Percentiles rank a stretch among this genome's conserved stretches.
phyloP scores from a whole-genome alignment of 257 asterid genomes.

The Nicotiana tabacum region DNA sequence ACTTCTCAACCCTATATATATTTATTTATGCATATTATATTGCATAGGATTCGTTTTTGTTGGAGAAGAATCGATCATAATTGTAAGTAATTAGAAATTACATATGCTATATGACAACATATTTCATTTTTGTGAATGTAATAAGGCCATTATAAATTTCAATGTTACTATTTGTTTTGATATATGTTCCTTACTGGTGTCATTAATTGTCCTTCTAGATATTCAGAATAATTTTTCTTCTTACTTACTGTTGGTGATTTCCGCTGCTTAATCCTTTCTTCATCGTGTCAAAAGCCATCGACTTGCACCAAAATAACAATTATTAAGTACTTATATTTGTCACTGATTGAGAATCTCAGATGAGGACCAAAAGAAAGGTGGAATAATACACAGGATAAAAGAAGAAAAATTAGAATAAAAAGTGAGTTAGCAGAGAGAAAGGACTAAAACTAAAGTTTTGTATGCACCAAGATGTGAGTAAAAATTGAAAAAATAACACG shows the following conservation, averaged over 20 bases:
- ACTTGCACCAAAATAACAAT: not conserved
- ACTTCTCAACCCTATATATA: not conserved
- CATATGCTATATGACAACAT: not conserved
- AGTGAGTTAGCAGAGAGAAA: no score
- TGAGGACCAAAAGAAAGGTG: not conserved
- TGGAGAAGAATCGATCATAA: not conserved
- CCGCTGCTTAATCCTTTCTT: not conserved
- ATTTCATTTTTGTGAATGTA: not conserved
- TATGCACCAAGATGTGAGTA: no score
- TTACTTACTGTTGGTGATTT: not conserved
- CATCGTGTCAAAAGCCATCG: not conserved
- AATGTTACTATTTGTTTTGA: not conserved
- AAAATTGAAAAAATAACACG: no score
- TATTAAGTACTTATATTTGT: not conserved
- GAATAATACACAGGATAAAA: not conserved
- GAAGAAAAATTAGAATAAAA: no score
- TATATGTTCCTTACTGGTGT: not conserved
- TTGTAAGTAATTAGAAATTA: not conserved
- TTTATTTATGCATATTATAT: not conserved
- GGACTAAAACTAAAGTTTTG: no score
- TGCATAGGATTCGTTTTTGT: not conserved
- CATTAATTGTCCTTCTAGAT: no score
- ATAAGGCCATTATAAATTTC: not conserved
- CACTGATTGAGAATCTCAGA: not conserved
- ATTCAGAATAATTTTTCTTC: not conserved